These are phyloP conservation scores for Nakazawaea ernobii DNA, from an alignment of 805 yeast genomes.

Conservation along the genomic window DNA sequence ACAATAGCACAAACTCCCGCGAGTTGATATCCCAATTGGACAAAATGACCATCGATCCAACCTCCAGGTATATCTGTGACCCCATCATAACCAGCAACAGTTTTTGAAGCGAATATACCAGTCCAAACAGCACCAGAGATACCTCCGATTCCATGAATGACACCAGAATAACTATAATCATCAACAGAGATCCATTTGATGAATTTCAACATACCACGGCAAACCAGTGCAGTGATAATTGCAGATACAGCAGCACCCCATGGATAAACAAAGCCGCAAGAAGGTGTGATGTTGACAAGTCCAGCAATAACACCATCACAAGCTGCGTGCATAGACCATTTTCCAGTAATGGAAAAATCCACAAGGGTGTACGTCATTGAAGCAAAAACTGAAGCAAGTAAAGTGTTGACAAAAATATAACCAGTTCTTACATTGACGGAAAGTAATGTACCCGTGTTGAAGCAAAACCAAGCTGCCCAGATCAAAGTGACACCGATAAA, in stretches of 20 bases:
- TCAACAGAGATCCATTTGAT: constrained; percentile 38
- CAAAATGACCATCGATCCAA: constrained; percentile 40
- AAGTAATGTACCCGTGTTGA: constrained; percentile 40
- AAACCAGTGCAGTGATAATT: constrained; percentile 30
- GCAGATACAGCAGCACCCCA: constrained; percentile 41
- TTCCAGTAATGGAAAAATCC: constrained; percentile 35
- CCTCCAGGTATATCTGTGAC: constrained; percentile 38
- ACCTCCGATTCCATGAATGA: constrained; percentile 45
- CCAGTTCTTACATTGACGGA: constrained; percentile 36
- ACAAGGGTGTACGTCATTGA: constrained; percentile 35
- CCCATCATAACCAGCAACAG: constrained; percentile 38
- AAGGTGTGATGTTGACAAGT: constrained; percentile 40
- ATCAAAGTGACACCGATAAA: constrained; percentile 40
- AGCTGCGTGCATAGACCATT: constrained; percentile 35
- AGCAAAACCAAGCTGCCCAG: constrained; percentile 46
- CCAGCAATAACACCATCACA: constrained; percentile 43
- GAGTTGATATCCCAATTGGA: constrained; percentile 40
- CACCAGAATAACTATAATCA: constrained; percentile 39
- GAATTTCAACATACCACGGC: constrained; percentile 29
- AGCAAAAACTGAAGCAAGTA: constrained; percentile 45
- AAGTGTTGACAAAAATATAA: constrained; percentile 42
- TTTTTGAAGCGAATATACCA: constrained; percentile 40
- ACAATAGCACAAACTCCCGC: constrained; percentile 36
- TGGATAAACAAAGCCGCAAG: constrained; percentile 40
- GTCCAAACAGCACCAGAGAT: constrained; percentile 35